Conservation (phyloP, 352 stramenopile species). For the Phytophthora melonis region DNA sequence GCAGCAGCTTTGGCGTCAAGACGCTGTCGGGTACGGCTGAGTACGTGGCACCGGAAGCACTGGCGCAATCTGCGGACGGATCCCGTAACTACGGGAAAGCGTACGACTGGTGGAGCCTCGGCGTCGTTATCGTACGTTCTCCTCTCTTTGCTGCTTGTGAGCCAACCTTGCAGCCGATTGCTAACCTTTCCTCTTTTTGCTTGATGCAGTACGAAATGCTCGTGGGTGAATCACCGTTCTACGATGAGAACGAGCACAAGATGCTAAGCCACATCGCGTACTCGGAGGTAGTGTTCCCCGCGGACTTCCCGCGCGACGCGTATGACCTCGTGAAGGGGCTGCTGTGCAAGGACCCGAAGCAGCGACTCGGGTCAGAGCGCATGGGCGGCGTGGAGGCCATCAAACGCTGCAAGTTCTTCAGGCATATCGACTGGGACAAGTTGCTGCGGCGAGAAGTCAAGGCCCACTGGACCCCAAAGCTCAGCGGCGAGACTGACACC, state of each 20-base stretch:
- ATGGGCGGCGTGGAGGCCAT: slow-evolving; percentile 78
- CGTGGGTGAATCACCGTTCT: slow-evolving; percentile 87
- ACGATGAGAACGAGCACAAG: slow-evolving; percentile 91
- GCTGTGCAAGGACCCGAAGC: slow-evolving; percentile 76
- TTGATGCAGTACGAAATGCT: slow-evolving; percentile 88
- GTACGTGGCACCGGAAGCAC: slow-evolving; percentile 87
- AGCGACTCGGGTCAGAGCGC: slow-evolving; percentile 70
- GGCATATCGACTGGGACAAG: slow-evolving; percentile 78
- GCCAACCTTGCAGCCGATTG: neutral
- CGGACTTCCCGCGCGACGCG: slow-evolving; percentile 79
- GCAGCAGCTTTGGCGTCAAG: slow-evolving; percentile 86
- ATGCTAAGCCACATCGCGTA: slow-evolving; percentile 90
- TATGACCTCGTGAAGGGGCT: slow-evolving; percentile 80
- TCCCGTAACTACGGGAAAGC: slow-evolving; percentile 89
- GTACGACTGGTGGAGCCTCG: slow-evolving; percentile 92
- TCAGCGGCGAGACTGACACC: slow-evolving; percentile 88
- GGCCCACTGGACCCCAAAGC: slow-evolving; percentile 85
- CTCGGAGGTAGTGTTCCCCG: slow-evolving; percentile 77
- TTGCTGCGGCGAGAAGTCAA: slow-evolving; percentile 76
- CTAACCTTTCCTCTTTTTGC: slow-evolving; percentile 18
- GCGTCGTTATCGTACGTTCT: slow-evolving; percentile 82
- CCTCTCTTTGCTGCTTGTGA: too few species aligned
- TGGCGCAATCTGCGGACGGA: slow-evolving; percentile 83
- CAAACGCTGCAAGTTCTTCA: slow-evolving; percentile 80
- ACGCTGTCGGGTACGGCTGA: slow-evolving; percentile 88